These are phyloP conservation scores for Orychophragmus violaceus DNA, from an alignment of 345 rosid species.

Conservation along the genomic window DNA sequence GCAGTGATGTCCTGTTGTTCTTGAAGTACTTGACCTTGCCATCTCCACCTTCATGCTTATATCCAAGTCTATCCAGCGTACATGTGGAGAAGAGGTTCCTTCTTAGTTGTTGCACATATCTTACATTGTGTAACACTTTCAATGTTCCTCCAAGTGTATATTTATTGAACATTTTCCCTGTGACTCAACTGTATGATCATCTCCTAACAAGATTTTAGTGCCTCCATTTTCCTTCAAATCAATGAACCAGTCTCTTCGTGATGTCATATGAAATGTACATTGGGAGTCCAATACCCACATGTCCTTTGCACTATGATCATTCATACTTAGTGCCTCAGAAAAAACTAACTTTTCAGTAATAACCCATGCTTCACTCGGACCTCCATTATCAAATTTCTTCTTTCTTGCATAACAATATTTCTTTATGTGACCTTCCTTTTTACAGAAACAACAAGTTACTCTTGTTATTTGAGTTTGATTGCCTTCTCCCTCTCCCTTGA, in stretches of 20 bases:
- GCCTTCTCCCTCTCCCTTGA: no score
- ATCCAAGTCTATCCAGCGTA: background rate
- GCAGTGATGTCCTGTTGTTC: background rate
- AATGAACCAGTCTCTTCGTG: background rate
- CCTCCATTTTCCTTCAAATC: background rate
- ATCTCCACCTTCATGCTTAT: background rate
- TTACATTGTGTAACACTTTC: background rate
- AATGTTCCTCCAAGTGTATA: background rate
- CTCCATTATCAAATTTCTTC: no score
- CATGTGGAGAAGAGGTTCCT: background rate
- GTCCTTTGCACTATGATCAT: background rate
- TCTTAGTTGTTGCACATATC: background rate
- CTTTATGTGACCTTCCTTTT: no score
- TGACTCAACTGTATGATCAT: background rate
- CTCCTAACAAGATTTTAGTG: background rate
- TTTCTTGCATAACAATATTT: no score
- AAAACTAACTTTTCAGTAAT: background rate
- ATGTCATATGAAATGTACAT: background rate
- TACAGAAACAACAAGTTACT: no score
- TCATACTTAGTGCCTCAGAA: background rate
- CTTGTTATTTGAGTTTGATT: no score
- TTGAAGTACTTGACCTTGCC: background rate
- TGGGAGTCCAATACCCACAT: background rate
- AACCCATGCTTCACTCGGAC: no score
- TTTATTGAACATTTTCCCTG: background rate